These are phyloP conservation scores for Phialocephala sp. DNA, from an alignment of 2,329 filamentous ascomycete species.

Conservation along the genomic window DNA sequence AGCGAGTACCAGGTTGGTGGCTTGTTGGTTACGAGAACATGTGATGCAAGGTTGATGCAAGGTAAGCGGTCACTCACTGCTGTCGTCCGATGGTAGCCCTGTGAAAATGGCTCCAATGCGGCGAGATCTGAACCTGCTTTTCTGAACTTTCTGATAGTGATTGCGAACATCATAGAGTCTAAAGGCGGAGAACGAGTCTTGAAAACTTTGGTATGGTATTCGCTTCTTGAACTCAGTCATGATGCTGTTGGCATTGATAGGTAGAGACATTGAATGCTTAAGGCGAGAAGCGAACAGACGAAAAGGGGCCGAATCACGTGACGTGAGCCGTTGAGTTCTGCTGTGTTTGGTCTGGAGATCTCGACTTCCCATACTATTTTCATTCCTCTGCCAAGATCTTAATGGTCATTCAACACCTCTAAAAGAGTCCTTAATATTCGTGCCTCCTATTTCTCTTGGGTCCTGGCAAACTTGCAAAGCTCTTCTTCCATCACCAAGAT, in stretches of 20 bases:
- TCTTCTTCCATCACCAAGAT: no score
- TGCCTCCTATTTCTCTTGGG: no score
- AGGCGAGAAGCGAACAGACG: not conserved
- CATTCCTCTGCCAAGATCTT: no score
- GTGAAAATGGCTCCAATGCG: not conserved
- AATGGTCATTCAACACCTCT: no score
- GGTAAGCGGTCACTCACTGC: not conserved
- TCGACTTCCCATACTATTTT: no score
- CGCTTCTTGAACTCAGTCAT: not conserved
- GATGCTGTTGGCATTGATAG: not conserved
- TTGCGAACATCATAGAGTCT: not conserved
- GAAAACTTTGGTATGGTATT: not conserved
- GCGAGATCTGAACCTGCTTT: not conserved
- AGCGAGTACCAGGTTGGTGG: constrained; percentile 18
- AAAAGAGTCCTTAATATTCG: no score
- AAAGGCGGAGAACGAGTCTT: not conserved
- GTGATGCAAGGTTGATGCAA: constrained; percentile 16
- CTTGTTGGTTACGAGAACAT: constrained; percentile 12
- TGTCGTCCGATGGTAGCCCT: not conserved
- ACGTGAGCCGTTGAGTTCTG: no score
- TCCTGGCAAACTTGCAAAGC: no score
- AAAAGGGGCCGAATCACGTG: not conserved
- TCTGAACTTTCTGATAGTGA: not conserved
- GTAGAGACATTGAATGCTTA: not conserved
- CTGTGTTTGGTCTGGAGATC: no score